Conservation (phyloP, 108 stramenopile genomes). For the Skeletonema tropicum region DNA sequence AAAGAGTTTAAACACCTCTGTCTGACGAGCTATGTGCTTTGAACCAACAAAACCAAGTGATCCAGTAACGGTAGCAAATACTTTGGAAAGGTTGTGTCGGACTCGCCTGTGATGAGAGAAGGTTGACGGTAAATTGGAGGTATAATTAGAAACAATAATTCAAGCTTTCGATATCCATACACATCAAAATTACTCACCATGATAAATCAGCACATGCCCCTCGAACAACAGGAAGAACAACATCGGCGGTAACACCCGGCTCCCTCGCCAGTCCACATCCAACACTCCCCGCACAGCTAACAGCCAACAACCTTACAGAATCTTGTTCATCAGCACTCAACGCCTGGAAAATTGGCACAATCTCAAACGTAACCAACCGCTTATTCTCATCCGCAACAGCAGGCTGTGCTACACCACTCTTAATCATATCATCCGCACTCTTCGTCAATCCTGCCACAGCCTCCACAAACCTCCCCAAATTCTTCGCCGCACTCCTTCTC, state of each 20-base stretch:
- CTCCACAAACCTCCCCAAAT: slow-evolving; percentile 73
- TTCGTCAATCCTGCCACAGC: slow-evolving; percentile 49
- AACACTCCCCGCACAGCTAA: slow-evolving; percentile 69
- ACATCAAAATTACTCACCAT: slow-evolving; percentile 63
- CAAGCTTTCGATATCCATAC: not conserved
- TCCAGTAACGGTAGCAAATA: slow-evolving; percentile 76
- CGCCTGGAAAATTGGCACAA: slow-evolving; percentile 76
- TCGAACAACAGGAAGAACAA: slow-evolving; percentile 80
- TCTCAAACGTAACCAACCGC: slow-evolving; percentile 42
- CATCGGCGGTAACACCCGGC: slow-evolving; percentile 47
- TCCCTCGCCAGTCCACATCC: slow-evolving; percentile 70
- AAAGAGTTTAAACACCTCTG: slow-evolving; percentile 75
- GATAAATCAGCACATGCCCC: slow-evolving; percentile 80
- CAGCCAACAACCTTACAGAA: slow-evolving; percentile 92
- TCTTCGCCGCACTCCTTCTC: slow-evolving; percentile 78
- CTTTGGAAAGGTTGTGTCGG: slow-evolving; percentile 88
- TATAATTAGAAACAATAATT: not conserved
- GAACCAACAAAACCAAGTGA: slow-evolving; percentile 66
- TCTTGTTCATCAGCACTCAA: slow-evolving; percentile 96
- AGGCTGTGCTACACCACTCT: slow-evolving; percentile 20
- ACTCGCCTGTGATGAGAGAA: slow-evolving; percentile 74
- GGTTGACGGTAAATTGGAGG: not conserved
- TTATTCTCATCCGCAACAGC: slow-evolving; percentile 30
- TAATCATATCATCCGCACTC: slow-evolving; percentile 44
- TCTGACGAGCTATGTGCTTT: slow-evolving; percentile 29